Base-by-base conservation (phyloP, 306 rosid species). In the Lathyrus tuberosus region DNA sequence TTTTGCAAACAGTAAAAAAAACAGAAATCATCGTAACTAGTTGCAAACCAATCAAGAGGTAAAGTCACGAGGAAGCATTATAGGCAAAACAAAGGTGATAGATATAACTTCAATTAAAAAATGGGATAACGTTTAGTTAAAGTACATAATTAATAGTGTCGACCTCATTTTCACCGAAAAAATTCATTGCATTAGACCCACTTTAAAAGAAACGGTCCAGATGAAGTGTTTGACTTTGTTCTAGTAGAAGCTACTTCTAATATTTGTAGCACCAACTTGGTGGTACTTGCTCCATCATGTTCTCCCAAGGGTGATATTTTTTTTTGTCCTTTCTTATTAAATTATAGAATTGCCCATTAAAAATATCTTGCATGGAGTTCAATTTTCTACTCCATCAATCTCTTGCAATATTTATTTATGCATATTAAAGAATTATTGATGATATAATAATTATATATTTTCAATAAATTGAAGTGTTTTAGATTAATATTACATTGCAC, bases 241-340 rank as follows among this genome's bases (percentile, higher is more conserved):
- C n/a, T 28, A 16, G n/a, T 48, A 20, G 5, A 2, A n/a, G 20
- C 13, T 48, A 12, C 4, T 16, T 8, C 10, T 18, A 44, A 33
- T 33, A 4, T 5, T 33, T 1, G 22, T 24, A 24, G 40, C 40
- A 35, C 9, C 40, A 35, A 2, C 58, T 63, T 46, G 75, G 54
- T 46, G 75, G 54, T 18, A 68, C 71, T 79, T 74, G 77, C 43
- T 76, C 60, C 72, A 62, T 61, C 42, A 24, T 41, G 49, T 53
- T 62, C 62, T 53, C 42, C 52, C 64, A 46, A 79, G 24, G 72
- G 61, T 11, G 10, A 5, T 6, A 13, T 54, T 0, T 74, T 0
- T 74, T 79, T 79, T 79, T 70, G 79, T 74, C 77, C 59, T 44
- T 42, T 5, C 37, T n/a, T 1, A 24, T 3, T 2, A 52, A 52